A percentile compares a stretch with the other conserved stretches of the same genome.
Conservation (phyloP, 2,329 filamentous ascomycete species). For the Stagonosporopsis rhizophila region DNA sequence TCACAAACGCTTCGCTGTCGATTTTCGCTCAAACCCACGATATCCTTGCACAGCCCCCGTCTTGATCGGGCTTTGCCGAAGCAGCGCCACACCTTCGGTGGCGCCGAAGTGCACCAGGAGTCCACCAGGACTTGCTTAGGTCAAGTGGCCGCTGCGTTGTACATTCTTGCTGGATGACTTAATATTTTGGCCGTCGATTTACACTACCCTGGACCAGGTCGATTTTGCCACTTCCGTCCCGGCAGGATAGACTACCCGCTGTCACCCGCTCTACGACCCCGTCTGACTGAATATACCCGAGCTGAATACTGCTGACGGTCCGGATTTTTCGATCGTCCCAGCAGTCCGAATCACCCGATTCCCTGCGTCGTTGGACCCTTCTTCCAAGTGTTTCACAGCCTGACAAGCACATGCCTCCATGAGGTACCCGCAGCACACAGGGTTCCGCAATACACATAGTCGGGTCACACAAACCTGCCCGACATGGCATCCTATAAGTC, state of each 20-base stretch:
- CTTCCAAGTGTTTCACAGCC: slow-evolving; percentile 31
- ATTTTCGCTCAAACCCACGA: slow-evolving; percentile 29
- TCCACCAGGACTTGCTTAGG: slow-evolving; percentile 42
- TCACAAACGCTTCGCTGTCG: slow-evolving; percentile 35
- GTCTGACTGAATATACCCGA: slow-evolving; percentile 35
- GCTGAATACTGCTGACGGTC: slow-evolving; percentile 46
- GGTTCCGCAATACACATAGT: slow-evolving; percentile 41
- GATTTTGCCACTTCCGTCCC: slow-evolving; percentile 45
- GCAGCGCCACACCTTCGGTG: slow-evolving; percentile 41
- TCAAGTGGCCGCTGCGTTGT: slow-evolving; percentile 34
- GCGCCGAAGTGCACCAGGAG: slow-evolving; percentile 35
- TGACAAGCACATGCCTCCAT: slow-evolving; percentile 49
- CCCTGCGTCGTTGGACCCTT: slow-evolving; percentile 27
- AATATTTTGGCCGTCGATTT: slow-evolving; percentile 39
- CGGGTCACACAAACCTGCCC: slow-evolving; percentile 47
- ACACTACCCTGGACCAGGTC: slow-evolving; percentile 36
- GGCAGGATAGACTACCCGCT: slow-evolving; percentile 37
- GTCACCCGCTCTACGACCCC: slow-evolving; percentile 30
- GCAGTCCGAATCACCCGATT: slow-evolving; percentile 27
- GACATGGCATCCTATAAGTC: slow-evolving; percentile 53
- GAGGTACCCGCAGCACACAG: slow-evolving; percentile 48
- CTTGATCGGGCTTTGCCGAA: slow-evolving; percentile 38
- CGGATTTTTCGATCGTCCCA: slow-evolving; percentile 27
- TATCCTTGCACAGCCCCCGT: slow-evolving; percentile 44
- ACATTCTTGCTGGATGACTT: slow-evolving; percentile 37